phyloP scores from a whole-genome alignment of 1,284 basidiomycete species.

The Ustilago loliicola region DNA sequence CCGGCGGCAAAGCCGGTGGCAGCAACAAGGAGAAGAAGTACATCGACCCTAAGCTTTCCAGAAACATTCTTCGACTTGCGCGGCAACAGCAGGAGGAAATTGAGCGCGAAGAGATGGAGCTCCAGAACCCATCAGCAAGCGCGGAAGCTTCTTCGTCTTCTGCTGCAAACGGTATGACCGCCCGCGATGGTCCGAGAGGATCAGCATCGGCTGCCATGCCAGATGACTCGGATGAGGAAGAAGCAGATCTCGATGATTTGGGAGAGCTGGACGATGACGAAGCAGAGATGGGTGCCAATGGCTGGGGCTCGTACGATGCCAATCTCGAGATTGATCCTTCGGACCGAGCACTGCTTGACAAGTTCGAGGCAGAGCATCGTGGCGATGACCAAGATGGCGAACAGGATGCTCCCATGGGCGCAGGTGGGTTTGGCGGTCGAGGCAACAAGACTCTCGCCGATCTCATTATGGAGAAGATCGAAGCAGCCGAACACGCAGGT shows the following conservation, averaged over 20 bases:
- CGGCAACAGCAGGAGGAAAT: slow-evolving; percentile 91
- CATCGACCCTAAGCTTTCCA: slow-evolving; percentile 78
- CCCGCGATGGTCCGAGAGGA: slow-evolving; percentile 65
- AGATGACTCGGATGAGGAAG: slow-evolving; percentile 70
- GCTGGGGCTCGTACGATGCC: slow-evolving; percentile 58
- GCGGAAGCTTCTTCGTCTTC: slow-evolving; percentile 15
- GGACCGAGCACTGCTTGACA: slow-evolving; percentile 65
- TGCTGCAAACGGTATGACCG: slow-evolving; percentile 64
- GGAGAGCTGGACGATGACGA: slow-evolving; percentile 63
- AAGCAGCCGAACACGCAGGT: slow-evolving; percentile 71
- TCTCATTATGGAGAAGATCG: slow-evolving; percentile 92
- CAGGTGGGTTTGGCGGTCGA: slow-evolving; percentile 30
- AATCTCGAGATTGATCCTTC: slow-evolving; percentile 67
- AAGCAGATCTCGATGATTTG: slow-evolving; percentile 60
- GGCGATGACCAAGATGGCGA: slow-evolving; percentile 38
- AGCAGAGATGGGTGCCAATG: slow-evolving; percentile 61
- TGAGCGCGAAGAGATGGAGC: slow-evolving; percentile 66
- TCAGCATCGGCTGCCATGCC: slow-evolving; percentile 70
- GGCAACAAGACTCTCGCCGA: slow-evolving; percentile 79
- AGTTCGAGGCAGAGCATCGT: slow-evolving; percentile 56
- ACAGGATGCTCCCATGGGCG: slow-evolving; percentile 29
- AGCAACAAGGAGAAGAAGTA: slow-evolving; percentile 52
- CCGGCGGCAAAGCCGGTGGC: slow-evolving; percentile 54
- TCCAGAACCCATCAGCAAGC: slow-evolving; percentile 32
- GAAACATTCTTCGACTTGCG: slow-evolving; percentile 91